Percentiles rank a stretch among this genome's conserved stretches.
Conservation (phyloP, 805 yeast genomes). For the Barnettozyma populi region DNA sequence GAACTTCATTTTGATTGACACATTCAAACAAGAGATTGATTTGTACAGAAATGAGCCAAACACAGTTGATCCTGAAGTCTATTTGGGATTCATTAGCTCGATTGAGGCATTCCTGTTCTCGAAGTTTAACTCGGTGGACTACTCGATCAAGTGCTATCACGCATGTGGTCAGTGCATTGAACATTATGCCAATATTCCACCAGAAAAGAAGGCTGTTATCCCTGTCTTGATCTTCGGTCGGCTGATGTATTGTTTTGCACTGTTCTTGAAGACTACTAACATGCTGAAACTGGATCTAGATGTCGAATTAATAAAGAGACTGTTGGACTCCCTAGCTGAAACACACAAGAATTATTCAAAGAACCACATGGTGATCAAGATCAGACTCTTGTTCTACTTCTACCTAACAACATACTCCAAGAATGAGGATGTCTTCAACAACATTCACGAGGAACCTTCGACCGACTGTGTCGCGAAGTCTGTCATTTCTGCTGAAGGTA, state of each 20-base stretch:
- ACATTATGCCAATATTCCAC: conserved; percentile 12
- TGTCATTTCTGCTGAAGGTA: not conserved
- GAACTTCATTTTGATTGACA: conserved; percentile 14
- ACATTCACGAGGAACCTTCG: conserved; percentile 13
- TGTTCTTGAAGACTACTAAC: conserved; percentile 21
- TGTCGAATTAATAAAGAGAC: conserved; percentile 9
- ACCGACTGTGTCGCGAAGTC: conserved; percentile 14
- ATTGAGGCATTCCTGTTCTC: conserved; percentile 24
- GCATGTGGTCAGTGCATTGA: conserved; percentile 18
- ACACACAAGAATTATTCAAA: conserved; percentile 14
- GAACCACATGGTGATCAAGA: conserved; percentile 20
- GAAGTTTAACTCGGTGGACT: conserved; percentile 13
- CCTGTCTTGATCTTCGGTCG: conserved; percentile 25
- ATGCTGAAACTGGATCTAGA: conserved; percentile 17
- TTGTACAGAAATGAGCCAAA: conserved; percentile 6
- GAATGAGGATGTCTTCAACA: conserved; percentile 21
- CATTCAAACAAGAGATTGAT: conserved; percentile 16
- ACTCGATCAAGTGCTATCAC: conserved; percentile 18
- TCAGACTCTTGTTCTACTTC: conserved; percentile 22
- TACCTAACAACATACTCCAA: conserved; percentile 26
- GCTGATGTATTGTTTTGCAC: conserved; percentile 25
- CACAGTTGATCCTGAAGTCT: conserved; percentile 10
- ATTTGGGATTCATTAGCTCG: conserved; percentile 19
- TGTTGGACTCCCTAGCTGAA: conserved; percentile 14
- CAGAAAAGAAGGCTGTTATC: conserved; percentile 13